Evolutionary conservation across 306 rosid species (phyloP).

Genomic region (Potentilla sterilis): DNA sequence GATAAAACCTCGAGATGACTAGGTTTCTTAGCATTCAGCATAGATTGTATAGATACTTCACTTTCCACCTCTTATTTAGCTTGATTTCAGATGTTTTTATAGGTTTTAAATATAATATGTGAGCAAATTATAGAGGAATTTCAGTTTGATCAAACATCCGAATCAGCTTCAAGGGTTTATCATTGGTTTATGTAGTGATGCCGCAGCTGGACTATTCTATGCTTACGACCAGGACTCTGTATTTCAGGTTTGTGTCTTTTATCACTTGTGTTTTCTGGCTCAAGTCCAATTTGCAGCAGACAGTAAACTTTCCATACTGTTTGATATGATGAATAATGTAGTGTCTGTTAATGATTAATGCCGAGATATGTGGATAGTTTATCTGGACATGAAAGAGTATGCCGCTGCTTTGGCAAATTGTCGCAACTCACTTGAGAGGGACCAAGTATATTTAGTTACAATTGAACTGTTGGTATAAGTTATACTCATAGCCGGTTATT

Average conservation of each 20-base stretch:
- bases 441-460: constrained; percentile 69
- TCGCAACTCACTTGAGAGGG: constrained; percentile 85
- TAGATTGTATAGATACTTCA: constrained; percentile 7
- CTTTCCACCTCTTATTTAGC: constrained; percentile 9
- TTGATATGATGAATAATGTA: constrained; percentile 40
- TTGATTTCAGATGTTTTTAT: constrained; percentile 29
- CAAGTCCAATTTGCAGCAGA: constrained; percentile 17
- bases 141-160: constrained; percentile 87
- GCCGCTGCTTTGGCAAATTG: constrained; percentile 92
- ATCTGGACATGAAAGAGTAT: constrained; percentile 90
- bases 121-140: constrained; percentile 92
- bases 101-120: constrained; percentile 97
- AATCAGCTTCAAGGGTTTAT: constrained; percentile 83
- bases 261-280: constrained; percentile 25
- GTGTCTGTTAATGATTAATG: constrained; percentile 96
- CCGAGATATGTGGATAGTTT: constrained; percentile 95
- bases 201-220: constrained; percentile 93
- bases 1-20: neutral
- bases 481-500: constrained; percentile 14
- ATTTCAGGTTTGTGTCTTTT: constrained; percentile 71
- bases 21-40: constrained; percentile 12
- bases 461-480: neutral
- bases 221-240: constrained; percentile 92
- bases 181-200: constrained; percentile 95
- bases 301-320: constrained; percentile 18